Percentiles rank a stretch among this genome's conserved stretches.
These are phyloP conservation scores for Houttuynia cordata DNA, from an alignment of 164 flowering plant genomes.

Conservation along the genomic window DNA sequence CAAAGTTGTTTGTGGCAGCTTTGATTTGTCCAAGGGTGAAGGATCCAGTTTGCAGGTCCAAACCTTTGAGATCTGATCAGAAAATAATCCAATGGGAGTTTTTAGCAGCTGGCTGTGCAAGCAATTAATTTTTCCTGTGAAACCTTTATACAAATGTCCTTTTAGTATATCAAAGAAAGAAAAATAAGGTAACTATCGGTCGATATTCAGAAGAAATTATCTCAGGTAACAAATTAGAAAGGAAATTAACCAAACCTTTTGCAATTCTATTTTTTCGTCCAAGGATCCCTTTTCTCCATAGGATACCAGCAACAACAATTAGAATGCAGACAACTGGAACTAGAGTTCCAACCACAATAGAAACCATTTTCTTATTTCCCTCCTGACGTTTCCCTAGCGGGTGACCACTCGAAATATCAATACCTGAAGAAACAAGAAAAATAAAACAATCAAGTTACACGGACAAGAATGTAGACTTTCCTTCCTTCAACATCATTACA, in stretches of 20 bases:
- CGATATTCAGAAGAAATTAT: not conserved
- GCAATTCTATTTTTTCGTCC: conserved; percentile 32
- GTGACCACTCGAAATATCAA: not conserved
- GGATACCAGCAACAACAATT: conserved; percentile 7
- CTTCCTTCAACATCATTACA: too few relatives aligned
- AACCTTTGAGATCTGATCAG: conserved; percentile 18
- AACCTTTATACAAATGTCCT: too few relatives aligned
- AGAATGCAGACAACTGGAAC: not conserved
- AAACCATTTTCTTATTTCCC: not conserved
- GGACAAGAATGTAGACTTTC: not conserved
- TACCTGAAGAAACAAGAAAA: not conserved
- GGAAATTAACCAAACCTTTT: conserved; percentile 18
- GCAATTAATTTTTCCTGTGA: too few relatives aligned
- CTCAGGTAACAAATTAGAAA: not conserved
- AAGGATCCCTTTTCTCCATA: conserved; percentile 33
- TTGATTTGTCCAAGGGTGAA: conserved; percentile 35
- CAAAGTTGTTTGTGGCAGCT: conserved; percentile 39
- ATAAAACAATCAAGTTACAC: not conserved
- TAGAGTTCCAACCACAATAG: not conserved
- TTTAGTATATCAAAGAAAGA: too few relatives aligned
- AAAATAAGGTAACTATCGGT: too few relatives aligned
- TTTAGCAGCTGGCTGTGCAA: not conserved
- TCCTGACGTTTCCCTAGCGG: too few relatives aligned
- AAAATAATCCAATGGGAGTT: too few relatives aligned
- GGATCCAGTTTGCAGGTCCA: conserved; percentile 25